Percentiles rank a stretch among this genome's conserved stretches.
These are phyloP conservation scores for Penicillium sp. DNA, from an alignment of 2,329 filamentous ascomycete genomes.

Conservation along the genomic window DNA sequence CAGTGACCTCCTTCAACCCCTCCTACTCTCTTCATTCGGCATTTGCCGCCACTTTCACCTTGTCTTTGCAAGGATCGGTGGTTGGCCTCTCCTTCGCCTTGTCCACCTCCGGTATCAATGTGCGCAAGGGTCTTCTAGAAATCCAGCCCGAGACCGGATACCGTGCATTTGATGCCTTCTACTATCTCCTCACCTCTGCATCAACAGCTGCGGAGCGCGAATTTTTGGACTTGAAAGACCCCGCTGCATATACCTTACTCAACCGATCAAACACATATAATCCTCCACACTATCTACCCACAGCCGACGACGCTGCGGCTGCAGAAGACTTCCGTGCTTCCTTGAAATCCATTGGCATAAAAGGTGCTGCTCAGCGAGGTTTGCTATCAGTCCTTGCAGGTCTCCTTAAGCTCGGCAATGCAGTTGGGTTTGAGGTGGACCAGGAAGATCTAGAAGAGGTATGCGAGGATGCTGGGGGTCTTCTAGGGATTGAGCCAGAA, in stretches of 20 bases:
- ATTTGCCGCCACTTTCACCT: slow-evolving; percentile 68
- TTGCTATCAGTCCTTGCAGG: slow-evolving; percentile 79
- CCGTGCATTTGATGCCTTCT: slow-evolving; percentile 94
- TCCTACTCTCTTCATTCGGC: slow-evolving; percentile 70
- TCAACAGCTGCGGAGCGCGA: slow-evolving; percentile 83
- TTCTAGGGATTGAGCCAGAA: slow-evolving; percentile 80
- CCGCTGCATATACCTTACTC: slow-evolving; percentile 68
- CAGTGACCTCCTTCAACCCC: slow-evolving; percentile 83
- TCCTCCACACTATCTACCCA: slow-evolving; percentile 79
- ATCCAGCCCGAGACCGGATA: slow-evolving; percentile 72
- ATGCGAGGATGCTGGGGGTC: slow-evolving; percentile 78
- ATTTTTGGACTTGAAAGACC: slow-evolving; percentile 69
- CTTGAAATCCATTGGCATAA: slow-evolving; percentile 86
- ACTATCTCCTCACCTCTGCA: slow-evolving; percentile 86
- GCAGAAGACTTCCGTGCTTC: slow-evolving; percentile 86
- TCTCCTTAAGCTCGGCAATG: slow-evolving; percentile 83
- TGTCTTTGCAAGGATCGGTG: slow-evolving; percentile 71
- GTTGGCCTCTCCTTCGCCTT: slow-evolving; percentile 67
- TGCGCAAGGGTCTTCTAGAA: slow-evolving; percentile 65
- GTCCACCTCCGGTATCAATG: slow-evolving; percentile 81
- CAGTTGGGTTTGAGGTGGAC: slow-evolving; percentile 73
- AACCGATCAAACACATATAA: slow-evolving; percentile 75
- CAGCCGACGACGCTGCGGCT: slow-evolving; percentile 81
- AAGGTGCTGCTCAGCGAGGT: slow-evolving; percentile 69
- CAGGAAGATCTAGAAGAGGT: slow-evolving; percentile 74